Base-by-base conservation (phyloP, 2,329 filamentous ascomycete genomes). In the Botrytis elliptica region DNA sequence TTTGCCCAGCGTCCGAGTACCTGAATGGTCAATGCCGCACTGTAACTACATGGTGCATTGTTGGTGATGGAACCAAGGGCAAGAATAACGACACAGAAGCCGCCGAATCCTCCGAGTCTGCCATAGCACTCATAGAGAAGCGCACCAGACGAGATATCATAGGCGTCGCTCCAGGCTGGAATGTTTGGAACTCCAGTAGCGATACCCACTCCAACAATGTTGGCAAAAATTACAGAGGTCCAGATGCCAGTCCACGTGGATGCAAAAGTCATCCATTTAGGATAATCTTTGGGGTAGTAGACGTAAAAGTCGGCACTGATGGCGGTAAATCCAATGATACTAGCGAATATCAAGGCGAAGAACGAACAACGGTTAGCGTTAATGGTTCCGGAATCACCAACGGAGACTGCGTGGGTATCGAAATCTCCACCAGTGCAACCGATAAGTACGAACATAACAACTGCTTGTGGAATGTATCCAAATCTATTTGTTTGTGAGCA, bases 21-120 rank as follows among this genome's bases (percentile, higher is more conserved):
- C 79, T 92, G 90, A 77, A 90, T 90, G 75, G 90, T 88, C 18
- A 92, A 85, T 0, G 89, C 88, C 2, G 88, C 85, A 33, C 88
- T 88, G 81, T 92, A 91, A 0, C 88, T 90, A 0, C 89, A 87
- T 2, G 90, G 85, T 12, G 91, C 86, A 71, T 89, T 88, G 80
- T 92, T 92, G 46, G 88, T 86, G 44, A 92, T 86, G 4, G 91
- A 83, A 12, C 89, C 89, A 3, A 92, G 83, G 0, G 89, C 89
- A 7, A 91, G 84, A 25, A 92, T 79, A 5, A 91, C 89, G 52
- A 87, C 86, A 79, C 89, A 91, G 82, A 92, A 90, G 73, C 87
- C 88, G 72, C 90, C 90, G 76, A 92, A 92, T 2, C 82, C 83
- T 55, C 87, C 86, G 0, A 92, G 84, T 0, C 88, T 86, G 2